A percentile compares a stretch with the other conserved stretches of the same genome.
Conservation (phyloP, 2,329 filamentous ascomycete species). For the Gliomastix tumulicola region DNA sequence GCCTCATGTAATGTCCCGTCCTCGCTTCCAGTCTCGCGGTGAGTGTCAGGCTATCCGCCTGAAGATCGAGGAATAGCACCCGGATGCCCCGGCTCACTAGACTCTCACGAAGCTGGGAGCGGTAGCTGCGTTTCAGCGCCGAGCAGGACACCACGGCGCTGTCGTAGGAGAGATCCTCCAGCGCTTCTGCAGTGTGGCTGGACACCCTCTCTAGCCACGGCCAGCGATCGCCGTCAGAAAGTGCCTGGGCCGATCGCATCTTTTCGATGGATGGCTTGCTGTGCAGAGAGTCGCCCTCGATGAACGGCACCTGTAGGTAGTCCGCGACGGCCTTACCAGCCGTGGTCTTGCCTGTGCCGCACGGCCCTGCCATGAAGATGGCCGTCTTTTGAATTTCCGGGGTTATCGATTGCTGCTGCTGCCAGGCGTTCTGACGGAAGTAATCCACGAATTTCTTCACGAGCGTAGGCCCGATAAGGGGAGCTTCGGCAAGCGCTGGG, state of each 20-base stretch:
- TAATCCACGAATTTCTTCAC: conserved; percentile 29
- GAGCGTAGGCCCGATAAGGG: conserved; percentile 17
- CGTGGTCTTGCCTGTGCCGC: conserved; percentile 32
- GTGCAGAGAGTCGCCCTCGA: conserved; percentile 33
- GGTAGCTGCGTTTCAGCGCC: conserved; percentile 22
- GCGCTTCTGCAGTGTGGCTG: conserved; percentile 11
- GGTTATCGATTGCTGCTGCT: too few species aligned
- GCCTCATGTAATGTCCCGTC: conserved; percentile 25
- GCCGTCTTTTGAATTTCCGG: conserved; percentile 27
- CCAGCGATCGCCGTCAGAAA: conserved; percentile 22
- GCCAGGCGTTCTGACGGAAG: conserved; percentile 29
- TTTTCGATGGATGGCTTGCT: conserved; percentile 18
- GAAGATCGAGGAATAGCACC: conserved; percentile 26
- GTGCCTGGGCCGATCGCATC: conserved; percentile 19
- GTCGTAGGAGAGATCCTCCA: conserved; percentile 15
- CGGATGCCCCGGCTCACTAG: conserved; percentile 10
- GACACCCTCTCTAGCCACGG: conserved; percentile 20
- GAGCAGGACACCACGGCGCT: conserved; percentile 29
- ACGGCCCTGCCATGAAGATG: conserved; percentile 28
- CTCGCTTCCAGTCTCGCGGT: conserved; percentile 15
- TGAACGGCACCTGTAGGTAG: conserved; percentile 19
- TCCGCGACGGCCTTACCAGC: conserved; percentile 20
- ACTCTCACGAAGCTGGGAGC: conserved; percentile 18
- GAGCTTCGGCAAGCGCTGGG: conserved; percentile 29
- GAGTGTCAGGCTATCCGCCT: conserved; percentile 19